These are phyloP conservation scores for Fusarium piperis DNA, from an alignment of 2,329 filamentous ascomycete species.

Conservation along the genomic window DNA sequence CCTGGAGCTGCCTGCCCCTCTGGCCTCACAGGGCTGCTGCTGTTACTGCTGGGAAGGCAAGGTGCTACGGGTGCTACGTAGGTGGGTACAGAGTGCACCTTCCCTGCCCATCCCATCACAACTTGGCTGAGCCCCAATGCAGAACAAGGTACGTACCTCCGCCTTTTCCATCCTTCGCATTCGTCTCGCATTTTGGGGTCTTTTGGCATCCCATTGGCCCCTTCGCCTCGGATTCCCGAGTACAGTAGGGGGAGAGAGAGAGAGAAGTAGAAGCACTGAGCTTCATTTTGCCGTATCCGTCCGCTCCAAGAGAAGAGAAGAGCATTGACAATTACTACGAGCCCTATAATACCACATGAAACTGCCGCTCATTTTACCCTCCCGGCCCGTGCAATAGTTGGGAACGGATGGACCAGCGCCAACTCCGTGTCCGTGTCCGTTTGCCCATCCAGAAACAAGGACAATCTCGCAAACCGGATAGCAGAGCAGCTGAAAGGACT, in stretches of 20 bases:
- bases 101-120: conserved; percentile 8
- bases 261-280: neutral
- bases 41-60: neutral
- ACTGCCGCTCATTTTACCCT: conserved; percentile 24
- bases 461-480: neutral
- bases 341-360: conserved; percentile 26
- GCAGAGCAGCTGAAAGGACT: neutral
- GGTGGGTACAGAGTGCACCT: neutral
- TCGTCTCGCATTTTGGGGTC: neutral
- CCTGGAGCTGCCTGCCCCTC: conserved; percentile 15
- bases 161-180: conserved; percentile 34
- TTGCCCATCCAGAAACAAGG: neutral
- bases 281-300: neutral
- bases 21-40: conserved; percentile 42
- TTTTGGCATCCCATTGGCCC: neutral
- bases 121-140: conserved; percentile 27
- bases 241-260: neutral
- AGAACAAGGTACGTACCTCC: conserved; percentile 30
- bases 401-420: conserved; percentile 16
- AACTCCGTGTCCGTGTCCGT: conserved; percentile 30
- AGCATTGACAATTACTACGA: neutral
- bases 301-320: neutral
- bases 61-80: neutral
- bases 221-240: neutral
- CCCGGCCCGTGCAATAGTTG: conserved; percentile 11